Base-by-base conservation (phyloP, 2,329 filamentous ascomycete genomes). In the Dactylella cylindrospora region DNA sequence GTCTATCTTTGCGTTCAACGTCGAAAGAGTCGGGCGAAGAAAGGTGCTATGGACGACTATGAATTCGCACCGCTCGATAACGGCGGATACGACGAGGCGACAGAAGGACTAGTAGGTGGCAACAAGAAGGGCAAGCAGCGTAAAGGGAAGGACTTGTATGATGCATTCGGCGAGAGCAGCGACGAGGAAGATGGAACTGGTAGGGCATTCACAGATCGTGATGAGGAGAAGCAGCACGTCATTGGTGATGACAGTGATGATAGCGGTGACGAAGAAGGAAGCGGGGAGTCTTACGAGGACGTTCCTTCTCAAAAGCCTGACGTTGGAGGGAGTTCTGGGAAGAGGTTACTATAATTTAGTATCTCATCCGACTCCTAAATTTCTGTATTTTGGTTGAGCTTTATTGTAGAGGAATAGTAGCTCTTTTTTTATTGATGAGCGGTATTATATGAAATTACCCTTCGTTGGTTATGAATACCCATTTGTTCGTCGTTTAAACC, bases 141-240 rank as follows among this genome's bases (percentile, higher is more conserved):
- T 66, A 77, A 88, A 15, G 93, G 89, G 1, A 90, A 91, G 22
- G 91, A 97, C 75, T 76, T 98, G 36, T 98, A 98, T 72, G 93
- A 98, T 76, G 93, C 93, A 3, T 98, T 98, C 78, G 93, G 93
- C 0, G 90, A 88, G 12, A 91, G 90, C 46, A 91, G 91, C 55
- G 90, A 93, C 54, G 86, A 88, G 51, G 84, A 86, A 20, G 38
- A 45, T 35, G 57, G 49, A 23, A 49, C 36, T 17, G 69, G 68
- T 22, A 70, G 70, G 59, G 69, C 82, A 6, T 70, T 70, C 29
- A 70, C 70, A 44, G 72, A 75, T 8, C 74, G 72, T 13, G 75
- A 78, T 53, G 77, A 77, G 25, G 74, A 76, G 31, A 75, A 75
- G 10, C 60, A 66, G 26, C 66, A 67, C 52, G 59, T 65, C 46